Evolutionary conservation across 1,139 yeast genomes (phyloP), one percentile per base, ranked within the genome.

Genomic region (Yamadazyma oceani): DNA sequence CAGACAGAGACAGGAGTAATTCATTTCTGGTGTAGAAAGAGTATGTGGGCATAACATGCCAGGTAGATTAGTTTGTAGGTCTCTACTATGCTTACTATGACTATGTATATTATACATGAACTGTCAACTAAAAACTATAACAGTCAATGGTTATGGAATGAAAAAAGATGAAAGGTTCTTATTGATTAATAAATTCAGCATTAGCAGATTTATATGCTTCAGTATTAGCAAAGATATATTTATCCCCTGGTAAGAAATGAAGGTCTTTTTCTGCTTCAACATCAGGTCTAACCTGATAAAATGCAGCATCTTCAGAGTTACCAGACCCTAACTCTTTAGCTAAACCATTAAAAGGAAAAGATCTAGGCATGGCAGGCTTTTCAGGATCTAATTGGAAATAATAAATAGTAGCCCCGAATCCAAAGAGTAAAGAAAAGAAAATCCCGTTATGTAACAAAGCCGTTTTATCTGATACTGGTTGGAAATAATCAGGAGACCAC

Each of bases 401-500:
- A 60, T 76, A 75, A 51, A 83, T 68, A 26, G 69, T 47, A 24
- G 73, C 73, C 30, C 79, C 80, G 56, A 83, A 75, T 1, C 75
- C 75, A 36, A 75, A 70, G 38, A 85, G 57, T 33, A 69, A 64
- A 9, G 75, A 74, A 53, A 83, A 77, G 61, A 84, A 84, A 26
- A 73, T 62, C 26, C 57, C 73, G 42, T 69, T 69, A 46, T 68
- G 73, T 42, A 67, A 72, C 39, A 82, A 60, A 2, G 95, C 95
- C 30, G 78, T 71, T 41, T 64, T 59, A 60, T 85, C 83, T 28
- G 77, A 66, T 31, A 80, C 85, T 34, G 69, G 60, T 52, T 80
- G 80, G 58, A 71, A 81, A 55, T 81, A 76, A 55, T 86, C 95
- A 14, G 95, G 95, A 10, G 95, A 80, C 95, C 95, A 87, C 71